Conservation (phyloP, 164 flowering plant species). For the Magnolia changhungtana region DNA sequence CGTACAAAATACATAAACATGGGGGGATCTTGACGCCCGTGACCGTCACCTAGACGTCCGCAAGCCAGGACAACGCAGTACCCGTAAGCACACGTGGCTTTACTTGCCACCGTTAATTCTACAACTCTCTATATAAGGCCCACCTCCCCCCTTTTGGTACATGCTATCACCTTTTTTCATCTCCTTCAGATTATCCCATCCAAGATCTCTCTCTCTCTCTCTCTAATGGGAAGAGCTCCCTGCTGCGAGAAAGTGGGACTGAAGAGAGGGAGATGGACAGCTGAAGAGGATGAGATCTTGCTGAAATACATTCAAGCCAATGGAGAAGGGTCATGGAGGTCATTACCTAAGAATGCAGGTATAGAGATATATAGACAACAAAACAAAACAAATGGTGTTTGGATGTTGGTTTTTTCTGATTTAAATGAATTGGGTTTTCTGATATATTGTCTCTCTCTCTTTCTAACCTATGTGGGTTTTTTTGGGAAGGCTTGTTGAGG, state of each 20-base stretch:
- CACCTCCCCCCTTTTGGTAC: neutral
- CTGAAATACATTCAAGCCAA: constrained; percentile 57
- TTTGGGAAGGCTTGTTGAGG: constrained; percentile 58
- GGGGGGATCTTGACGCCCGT: constrained; percentile 21
- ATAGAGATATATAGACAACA: neutral
- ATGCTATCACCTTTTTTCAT: no score
- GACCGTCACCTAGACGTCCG: constrained; percentile 32
- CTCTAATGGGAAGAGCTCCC: constrained; percentile 77
- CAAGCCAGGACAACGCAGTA: constrained; percentile 44
- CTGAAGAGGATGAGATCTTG: constrained; percentile 72
- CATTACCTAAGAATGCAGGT: constrained; percentile 93
- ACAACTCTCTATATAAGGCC: neutral
- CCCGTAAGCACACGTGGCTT: constrained; percentile 35
- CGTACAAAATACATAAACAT: no score
- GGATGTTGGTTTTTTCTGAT: neutral
- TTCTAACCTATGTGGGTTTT: neutral
- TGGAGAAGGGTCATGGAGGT: constrained; percentile 92
- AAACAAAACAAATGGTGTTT: neutral
- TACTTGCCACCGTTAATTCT: constrained; percentile 22
- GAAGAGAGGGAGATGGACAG: constrained; percentile 86
- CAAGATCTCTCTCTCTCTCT: neutral
- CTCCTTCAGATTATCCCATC: neutral
- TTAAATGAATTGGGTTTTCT: neutral
- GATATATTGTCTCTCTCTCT: neutral
- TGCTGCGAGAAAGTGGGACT: constrained; percentile 88